Evolutionary conservation across 2,329 filamentous ascomycete genomes (phyloP).

Genomic region (Lojkania enalia): DNA sequence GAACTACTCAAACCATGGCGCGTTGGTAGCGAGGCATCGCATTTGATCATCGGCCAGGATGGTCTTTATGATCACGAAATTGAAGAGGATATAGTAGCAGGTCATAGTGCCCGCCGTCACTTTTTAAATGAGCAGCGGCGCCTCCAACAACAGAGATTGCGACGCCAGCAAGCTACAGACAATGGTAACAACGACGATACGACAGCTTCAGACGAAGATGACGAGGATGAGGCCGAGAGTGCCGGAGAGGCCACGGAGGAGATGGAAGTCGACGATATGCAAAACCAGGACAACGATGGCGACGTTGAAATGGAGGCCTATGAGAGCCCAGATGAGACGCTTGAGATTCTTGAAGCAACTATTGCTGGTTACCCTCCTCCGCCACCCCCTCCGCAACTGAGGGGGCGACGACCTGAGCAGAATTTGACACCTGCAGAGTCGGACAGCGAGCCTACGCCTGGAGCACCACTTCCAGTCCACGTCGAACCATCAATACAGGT

Average conservation of each 20-base stretch:
- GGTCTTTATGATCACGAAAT: constrained; percentile 81
- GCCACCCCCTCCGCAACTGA: constrained; percentile 54
- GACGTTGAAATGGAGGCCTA: constrained; percentile 56
- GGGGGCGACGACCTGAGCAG: constrained; percentile 57
- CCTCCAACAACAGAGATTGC: constrained; percentile 31
- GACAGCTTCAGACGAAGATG: constrained; percentile 48
- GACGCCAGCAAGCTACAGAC: constrained; percentile 42
- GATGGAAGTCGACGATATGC: constrained; percentile 52
- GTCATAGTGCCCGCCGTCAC: background rate
- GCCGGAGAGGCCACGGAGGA: constrained; percentile 45
- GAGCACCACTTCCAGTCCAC: constrained; percentile 64
- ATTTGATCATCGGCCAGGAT: constrained; percentile 74
- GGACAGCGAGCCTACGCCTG: constrained; percentile 65
- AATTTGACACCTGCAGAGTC: constrained; percentile 73
- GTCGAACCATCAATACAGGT: constrained; percentile 71
- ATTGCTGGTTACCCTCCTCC: constrained; percentile 74
- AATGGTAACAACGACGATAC: constrained; percentile 42
- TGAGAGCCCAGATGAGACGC: constrained; percentile 61
- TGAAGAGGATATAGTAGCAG: constrained; percentile 48
- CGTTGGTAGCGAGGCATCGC: constrained; percentile 79
- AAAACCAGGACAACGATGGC: constrained; percentile 51
- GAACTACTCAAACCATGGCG: constrained; percentile 88
- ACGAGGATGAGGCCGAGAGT: constrained; percentile 52
- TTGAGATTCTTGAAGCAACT: constrained; percentile 77
- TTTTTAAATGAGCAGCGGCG: constrained; percentile 26